phyloP scores from a whole-genome alignment of 2,329 filamentous ascomycete species.

The Phyllosticta capitalensis region DNA sequence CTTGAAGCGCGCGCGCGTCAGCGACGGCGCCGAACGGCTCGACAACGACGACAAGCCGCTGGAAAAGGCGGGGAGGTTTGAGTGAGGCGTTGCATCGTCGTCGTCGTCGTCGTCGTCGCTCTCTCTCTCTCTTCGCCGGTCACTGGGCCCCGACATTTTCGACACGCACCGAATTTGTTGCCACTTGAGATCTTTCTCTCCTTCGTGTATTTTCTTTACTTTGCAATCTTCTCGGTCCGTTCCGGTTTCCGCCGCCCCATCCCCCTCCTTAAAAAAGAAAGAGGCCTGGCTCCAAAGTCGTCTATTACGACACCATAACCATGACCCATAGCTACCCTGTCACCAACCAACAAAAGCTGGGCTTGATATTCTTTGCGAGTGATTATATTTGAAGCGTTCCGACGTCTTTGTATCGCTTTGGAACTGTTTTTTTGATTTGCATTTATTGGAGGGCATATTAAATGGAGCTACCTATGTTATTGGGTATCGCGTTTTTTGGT shows the following conservation, averaged over 20 bases:
- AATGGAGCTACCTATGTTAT: neutral
- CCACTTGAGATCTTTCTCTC: no score
- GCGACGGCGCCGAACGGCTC: conserved; percentile 13
- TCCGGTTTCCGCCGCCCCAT: no score
- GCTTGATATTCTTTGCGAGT: no score
- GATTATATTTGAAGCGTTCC: no score
- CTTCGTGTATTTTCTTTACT: no score
- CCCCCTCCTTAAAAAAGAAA: neutral
- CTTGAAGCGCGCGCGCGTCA: conserved; percentile 14
- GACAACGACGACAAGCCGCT: conserved; percentile 1
- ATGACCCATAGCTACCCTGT: neutral
- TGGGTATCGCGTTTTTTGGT: neutral
- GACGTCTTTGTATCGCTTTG: no score
- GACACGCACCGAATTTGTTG: no score
- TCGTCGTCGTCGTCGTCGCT: no score
- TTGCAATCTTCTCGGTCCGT: no score
- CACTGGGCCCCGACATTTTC: no score
- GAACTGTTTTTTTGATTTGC: neutral
- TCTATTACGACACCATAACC: neutral
- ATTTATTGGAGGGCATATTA: neutral
- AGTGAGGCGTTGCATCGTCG: neutral
- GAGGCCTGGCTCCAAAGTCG: neutral
- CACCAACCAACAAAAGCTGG: neutral
- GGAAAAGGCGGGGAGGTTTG: neutral
- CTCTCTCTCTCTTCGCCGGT: no score